Conservation (phyloP, 805 yeast genomes). For the Pichia kluyveri region DNA sequence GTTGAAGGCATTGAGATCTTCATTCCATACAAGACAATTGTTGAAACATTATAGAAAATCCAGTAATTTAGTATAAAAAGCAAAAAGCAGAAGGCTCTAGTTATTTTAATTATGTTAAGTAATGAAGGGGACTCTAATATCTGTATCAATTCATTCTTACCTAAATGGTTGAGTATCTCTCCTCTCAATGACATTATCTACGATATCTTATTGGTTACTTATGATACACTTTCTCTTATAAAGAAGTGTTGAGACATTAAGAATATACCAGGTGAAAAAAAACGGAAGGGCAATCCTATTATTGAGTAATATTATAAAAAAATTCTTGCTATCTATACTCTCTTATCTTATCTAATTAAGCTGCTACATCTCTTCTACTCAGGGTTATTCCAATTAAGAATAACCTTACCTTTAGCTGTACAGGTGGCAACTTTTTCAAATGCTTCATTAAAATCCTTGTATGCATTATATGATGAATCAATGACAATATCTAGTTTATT, state of each 20-base stretch:
- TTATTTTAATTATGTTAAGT: slow-evolving; percentile 5
- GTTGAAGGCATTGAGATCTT: slow-evolving; percentile 18
- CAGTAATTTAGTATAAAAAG: slow-evolving; percentile 14
- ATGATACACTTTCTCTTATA: too few species aligned
- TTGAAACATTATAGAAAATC: slow-evolving; percentile 12
- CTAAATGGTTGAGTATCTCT: slow-evolving; percentile 8
- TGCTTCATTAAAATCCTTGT: slow-evolving; percentile 40
- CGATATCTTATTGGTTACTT: too few species aligned
- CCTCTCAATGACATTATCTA: slow-evolving; percentile 2
- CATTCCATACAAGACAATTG: slow-evolving; percentile 10
- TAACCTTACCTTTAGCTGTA: slow-evolving; percentile 58
- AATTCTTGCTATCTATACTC: too few species aligned
- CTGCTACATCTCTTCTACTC: neutral
- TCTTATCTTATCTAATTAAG: too few species aligned
- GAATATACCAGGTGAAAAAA: too few species aligned
- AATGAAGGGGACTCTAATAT: slow-evolving; percentile 1
- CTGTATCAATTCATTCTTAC: slow-evolving; percentile 1
- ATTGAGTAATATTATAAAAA: too few species aligned
- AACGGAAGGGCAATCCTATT: neutral
- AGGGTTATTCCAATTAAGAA: slow-evolving; percentile 16
- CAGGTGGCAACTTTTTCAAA: slow-evolving; percentile 36
- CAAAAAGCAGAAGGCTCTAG: slow-evolving; percentile 16
- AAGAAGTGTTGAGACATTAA: too few species aligned
- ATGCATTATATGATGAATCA: slow-evolving; percentile 45
- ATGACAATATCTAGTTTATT: slow-evolving; percentile 37